Evolutionary conservation across 768 basidiomycete species (phyloP).

Genomic region (Leccinum disarticulatum): DNA sequence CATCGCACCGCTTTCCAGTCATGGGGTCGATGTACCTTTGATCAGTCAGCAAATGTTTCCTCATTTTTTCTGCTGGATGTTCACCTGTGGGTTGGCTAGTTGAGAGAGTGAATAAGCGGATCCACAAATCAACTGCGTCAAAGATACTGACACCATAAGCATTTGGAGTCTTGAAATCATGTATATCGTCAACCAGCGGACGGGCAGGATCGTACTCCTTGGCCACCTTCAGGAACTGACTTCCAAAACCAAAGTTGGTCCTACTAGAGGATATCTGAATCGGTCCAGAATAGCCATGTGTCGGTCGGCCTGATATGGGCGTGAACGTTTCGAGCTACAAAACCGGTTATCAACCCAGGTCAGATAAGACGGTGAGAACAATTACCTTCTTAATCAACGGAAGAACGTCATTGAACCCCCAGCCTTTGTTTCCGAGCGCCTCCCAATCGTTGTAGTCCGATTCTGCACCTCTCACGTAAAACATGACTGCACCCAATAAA

Average conservation of each 20-base stretch:
- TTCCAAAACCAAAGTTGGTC: conserved; percentile 16
- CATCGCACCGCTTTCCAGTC: conserved; percentile 34
- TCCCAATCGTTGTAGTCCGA: conserved; percentile 68
- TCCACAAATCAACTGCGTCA: neutral
- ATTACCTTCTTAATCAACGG: conserved; percentile 57
- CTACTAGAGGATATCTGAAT: conserved; percentile 19
- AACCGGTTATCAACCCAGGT: conserved; percentile 39
- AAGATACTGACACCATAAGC: conserved; percentile 20
- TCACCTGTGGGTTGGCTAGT: conserved; percentile 18
- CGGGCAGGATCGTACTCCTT: conserved; percentile 47
- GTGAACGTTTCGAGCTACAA: conserved; percentile 44
- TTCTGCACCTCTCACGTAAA: conserved; percentile 57
- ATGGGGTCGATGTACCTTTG: conserved; percentile 50
- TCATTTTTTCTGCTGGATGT: neutral
- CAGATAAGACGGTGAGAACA: neutral
- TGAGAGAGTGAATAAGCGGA: neutral
- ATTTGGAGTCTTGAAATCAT: conserved; percentile 36
- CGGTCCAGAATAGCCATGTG: conserved; percentile 38
- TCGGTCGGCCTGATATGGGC: conserved; percentile 28
- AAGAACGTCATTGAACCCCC: conserved; percentile 57
- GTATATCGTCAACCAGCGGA: conserved; percentile 42
- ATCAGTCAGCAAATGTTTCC: no score
- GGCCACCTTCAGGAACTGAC: conserved; percentile 48
- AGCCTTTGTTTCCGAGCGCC: conserved; percentile 52
- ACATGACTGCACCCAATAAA: conserved; percentile 31